A percentile compares a stretch with the other conserved stretches of the same genome.
These are phyloP conservation scores for Penicillium sp. DNA, from an alignment of 2,329 filamentous ascomycete species.

Conservation along the genomic window DNA sequence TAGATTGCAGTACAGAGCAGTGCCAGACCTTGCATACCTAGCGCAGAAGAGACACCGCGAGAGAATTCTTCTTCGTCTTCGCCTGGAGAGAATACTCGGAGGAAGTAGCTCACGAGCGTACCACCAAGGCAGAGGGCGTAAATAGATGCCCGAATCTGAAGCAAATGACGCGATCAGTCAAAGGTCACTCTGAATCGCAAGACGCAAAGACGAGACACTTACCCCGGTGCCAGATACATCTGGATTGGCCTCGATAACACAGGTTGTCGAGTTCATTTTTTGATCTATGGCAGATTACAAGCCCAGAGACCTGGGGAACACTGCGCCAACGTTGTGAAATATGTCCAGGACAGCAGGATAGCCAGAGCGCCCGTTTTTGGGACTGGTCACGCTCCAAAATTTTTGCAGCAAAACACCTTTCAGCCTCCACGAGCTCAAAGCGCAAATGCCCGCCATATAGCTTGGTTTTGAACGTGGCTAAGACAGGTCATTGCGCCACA, in stretches of 20 bases:
- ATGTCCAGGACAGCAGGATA: not conserved
- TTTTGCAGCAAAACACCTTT: not conserved
- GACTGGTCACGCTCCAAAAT: not conserved
- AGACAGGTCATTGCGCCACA: slow-evolving; percentile 4
- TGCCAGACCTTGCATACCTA: slow-evolving; percentile 25
- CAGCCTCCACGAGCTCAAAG: slow-evolving; percentile 1
- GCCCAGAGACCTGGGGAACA: not conserved
- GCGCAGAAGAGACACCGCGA: slow-evolving; percentile 21
- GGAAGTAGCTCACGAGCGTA: slow-evolving; percentile 20
- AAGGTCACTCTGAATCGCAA: not conserved
- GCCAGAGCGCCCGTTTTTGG: not conserved
- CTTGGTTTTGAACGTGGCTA: not conserved
- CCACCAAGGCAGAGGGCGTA: slow-evolving; percentile 25
- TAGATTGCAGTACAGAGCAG: slow-evolving; percentile 27
- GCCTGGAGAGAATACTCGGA: slow-evolving; percentile 20
- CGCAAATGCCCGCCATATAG: not conserved
- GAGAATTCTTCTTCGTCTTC: slow-evolving; percentile 25
- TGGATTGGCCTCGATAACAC: slow-evolving; percentile 23
- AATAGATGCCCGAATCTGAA: slow-evolving; percentile 24
- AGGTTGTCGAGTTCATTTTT: slow-evolving; percentile 19
- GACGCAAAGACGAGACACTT: slow-evolving; percentile 1
- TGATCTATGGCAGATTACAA: not conserved
- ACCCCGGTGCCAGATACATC: slow-evolving; percentile 23
- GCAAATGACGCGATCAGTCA: not conserved
- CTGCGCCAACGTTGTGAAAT: not conserved